Base-by-base conservation (phyloP, 1,284 basidiomycete genomes). In the Acaromyces ingoldii region DNA sequence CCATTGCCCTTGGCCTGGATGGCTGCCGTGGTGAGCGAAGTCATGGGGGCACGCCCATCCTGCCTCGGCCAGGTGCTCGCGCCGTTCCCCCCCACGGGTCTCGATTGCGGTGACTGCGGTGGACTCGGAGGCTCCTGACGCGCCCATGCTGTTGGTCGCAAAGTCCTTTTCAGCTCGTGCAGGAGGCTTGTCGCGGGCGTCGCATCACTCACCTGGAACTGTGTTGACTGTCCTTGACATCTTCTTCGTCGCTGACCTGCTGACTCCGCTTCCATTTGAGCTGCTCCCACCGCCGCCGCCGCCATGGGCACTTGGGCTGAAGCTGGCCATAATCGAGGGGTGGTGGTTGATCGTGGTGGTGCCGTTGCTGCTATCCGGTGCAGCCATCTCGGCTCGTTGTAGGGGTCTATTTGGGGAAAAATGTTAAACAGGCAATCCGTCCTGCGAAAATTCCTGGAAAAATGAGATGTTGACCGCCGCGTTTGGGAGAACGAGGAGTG, bases 111-210 rank as follows among this genome's bases (percentile, higher is more conserved):
- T 40, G 46, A 21, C 17, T 22, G 5, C 3, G 61, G 55, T 34
- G 61, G 60, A 48, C 58, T 63, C 0, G 58, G 58, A 25, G 55
- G 58, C 29, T 65, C 61, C 24, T 65, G 61, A 15, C 63, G 53
- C 22, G 63, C 63, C 63, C 63, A 65, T 5, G 58, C 42, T 45
- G 19, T 45, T 4, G 21, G 24, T 31, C 17, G 22, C 11, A 29
- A n/a, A 42, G 28, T 13, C 15, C 5, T 24, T 9, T 42, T 13
- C 24, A 9, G 9, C 9, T 19, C 7, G 13, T 19, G 19, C 38
- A 11, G 25, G 7, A 40, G 13, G 9, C 9, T 11, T 7, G 7
- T 24, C 9, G 38, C 17, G 19, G 38, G 17, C 7, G 25, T 11
- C 17, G 19, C 7, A 19, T 17, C 15, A 45, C 42, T 45, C 19